Percentiles rank a stretch among this genome's conserved stretches.
Conservation (phyloP, 140 eudicot species). For the Cichorium intybus region DNA sequence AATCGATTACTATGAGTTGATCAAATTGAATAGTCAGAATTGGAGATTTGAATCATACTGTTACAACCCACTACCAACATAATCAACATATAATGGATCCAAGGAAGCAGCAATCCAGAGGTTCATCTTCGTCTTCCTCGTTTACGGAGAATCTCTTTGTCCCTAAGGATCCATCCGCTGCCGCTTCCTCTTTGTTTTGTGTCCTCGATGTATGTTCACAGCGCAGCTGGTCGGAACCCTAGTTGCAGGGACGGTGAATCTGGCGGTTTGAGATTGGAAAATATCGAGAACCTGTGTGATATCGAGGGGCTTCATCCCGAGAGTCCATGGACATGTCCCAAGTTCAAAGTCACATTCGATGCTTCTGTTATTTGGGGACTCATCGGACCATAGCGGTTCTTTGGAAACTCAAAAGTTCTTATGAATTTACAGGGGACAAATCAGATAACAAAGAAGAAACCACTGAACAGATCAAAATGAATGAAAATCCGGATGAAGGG, state of each 20-base stretch:
- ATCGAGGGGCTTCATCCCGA: conserved; percentile 80
- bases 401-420: conserved; percentile 68
- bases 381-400: conserved; percentile 76
- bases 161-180: no score
- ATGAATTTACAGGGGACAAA: conserved; percentile 62
- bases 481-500: conserved; percentile 54
- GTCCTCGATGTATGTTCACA: conserved; percentile 86
- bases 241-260: conserved; percentile 78
- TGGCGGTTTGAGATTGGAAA: conserved; percentile 80
- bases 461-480: conserved; percentile 58
- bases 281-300: conserved; percentile 80
- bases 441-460: conserved; percentile 54
- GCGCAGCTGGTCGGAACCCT: conserved; percentile 92
- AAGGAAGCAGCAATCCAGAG: no score
- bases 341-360: conserved; percentile 86
- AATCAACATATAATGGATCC: no score
- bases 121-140: no score
- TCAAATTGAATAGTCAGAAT: neutral
- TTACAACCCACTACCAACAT: no score
- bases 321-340: conserved; percentile 97
- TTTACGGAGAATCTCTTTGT: no score
- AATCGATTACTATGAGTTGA: neutral
- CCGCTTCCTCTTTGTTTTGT: no score
- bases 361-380: conserved; percentile 96
- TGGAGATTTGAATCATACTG: neutral